A percentile compares a stretch with the other conserved stretches of the same genome.
These are phyloP conservation scores for Heterobasidion annosum DNA, from an alignment of 1,284 basidiomycete species.

Conservation along the genomic window DNA sequence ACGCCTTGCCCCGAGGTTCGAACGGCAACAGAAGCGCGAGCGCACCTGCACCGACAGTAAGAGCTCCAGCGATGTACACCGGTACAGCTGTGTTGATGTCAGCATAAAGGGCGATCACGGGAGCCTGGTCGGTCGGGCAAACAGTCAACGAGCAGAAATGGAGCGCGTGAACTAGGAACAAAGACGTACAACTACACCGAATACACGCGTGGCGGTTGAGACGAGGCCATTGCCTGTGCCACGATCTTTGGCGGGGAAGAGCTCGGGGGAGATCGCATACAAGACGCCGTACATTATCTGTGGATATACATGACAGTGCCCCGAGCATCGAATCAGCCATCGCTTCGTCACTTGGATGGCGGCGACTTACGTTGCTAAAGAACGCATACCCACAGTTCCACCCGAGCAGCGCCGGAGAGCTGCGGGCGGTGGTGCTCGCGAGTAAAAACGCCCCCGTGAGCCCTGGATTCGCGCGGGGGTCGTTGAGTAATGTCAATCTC, in stretches of 20 bases:
- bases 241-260: constrained; percentile 68
- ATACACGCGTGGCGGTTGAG: constrained; percentile 47
- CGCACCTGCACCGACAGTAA: constrained; percentile 58
- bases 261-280: constrained; percentile 61
- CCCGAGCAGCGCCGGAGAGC: constrained; percentile 55
- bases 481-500: constrained; percentile 31
- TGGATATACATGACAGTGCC: neutral
- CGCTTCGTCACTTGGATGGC: no score
- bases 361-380: constrained; percentile 38
- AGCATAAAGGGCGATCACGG: constrained; percentile 65
- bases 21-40: constrained; percentile 69
- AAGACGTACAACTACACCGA: constrained; percentile 51
- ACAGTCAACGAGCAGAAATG: neutral
- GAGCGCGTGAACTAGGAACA: constrained; percentile 12
- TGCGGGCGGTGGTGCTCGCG: constrained; percentile 60
- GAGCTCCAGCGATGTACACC: constrained; percentile 67
- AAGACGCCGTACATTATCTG: constrained; percentile 72
- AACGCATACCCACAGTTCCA: constrained; percentile 63
- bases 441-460: constrained; percentile 70
- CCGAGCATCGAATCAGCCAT: neutral
- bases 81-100: constrained; percentile 59
- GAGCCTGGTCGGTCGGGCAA: constrained; percentile 34
- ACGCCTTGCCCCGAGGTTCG: constrained; percentile 65
- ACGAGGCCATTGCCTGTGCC: constrained; percentile 56
- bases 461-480: constrained; percentile 30